Evolutionary conservation across 441 rosid genomes (phyloP), one percentile per base, ranked within the genome.

Genomic region (Omphalea diandra): DNA sequence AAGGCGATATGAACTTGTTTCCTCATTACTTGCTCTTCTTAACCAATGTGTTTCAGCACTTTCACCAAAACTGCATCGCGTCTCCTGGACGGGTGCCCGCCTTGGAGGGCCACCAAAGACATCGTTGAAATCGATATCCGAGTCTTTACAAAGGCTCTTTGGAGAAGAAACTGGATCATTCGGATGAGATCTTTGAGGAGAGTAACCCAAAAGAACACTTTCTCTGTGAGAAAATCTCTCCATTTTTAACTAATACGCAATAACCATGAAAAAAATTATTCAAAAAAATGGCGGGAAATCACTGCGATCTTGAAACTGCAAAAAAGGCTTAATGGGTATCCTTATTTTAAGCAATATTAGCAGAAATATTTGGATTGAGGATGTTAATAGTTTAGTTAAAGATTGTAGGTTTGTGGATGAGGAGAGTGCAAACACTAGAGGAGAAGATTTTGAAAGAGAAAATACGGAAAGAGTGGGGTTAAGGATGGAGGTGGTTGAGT

Each of bases 41-140:
- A 56, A 64, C 2, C 71, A 72, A 71, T 68, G 47, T 0, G 83
- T 73, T 43, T 76, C 87, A 7, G 78, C 8, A 15, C 62, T 65
- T 55, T 86, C 90, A 9, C 71, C 71, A 74, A 82, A 83, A 75
- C 94, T 83, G 73, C 70, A 55, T 38, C 85, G 75, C 33, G 54
- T 68, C 68, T 76, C 88, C 52, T 88, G 84, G 20, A 66, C 29
- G 1, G 96, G 89, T 3, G 84, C 79, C 76, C 97, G 73, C 71
- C 87, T 83, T 0, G 98, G 99, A 3, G 97, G 98, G 24, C 98
- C 99, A 11, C 99, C 98, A 62, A 95, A 95, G 38, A 95, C 99
- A 26, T 90, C 99, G 3, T 75, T 74, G 75, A 93, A 95, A 77
- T 95, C 96, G 46, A 89, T 44, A 78, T 90, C 97, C 7, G 88